These are phyloP conservation scores for Rubia balearica DNA, from an alignment of 305 asterid genomes.

Conservation along the genomic window DNA sequence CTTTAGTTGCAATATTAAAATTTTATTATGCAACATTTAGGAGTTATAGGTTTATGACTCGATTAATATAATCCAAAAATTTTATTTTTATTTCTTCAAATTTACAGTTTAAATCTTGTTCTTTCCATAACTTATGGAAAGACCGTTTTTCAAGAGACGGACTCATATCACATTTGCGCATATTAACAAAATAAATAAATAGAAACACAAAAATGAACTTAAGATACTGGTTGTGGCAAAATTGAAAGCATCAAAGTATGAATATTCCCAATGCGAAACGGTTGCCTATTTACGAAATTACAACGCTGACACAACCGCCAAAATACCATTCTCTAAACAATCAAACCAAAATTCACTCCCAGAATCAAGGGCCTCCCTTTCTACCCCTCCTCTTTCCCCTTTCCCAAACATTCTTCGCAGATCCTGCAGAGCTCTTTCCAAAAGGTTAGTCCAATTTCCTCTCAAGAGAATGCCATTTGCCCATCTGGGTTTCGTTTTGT, in stretches of 20 bases:
- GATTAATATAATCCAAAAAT: no score
- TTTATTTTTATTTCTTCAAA: no score
- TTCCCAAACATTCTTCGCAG: background rate
- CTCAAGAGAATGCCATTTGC: background rate
- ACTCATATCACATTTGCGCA: no score
- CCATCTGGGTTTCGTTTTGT: conserved; percentile 3
- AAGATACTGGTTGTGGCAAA: background rate
- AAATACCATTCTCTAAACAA: background rate
- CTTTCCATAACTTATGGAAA: no score
- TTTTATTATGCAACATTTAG: no score
- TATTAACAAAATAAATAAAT: no score
- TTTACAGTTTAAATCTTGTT: no score
- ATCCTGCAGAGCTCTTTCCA: background rate
- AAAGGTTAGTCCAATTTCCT: background rate
- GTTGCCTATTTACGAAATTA: background rate
- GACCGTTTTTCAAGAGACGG: no score
- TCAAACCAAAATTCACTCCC: conserved; percentile 2
- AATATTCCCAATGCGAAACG: conserved; percentile 3
- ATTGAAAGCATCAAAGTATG: background rate
- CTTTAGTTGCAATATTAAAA: no score
- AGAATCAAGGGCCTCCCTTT: conserved; percentile 1
- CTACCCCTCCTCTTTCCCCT: no score
- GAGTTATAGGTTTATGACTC: no score
- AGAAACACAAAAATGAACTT: no score
- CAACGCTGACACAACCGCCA: conserved; percentile 8